phyloP scores from a whole-genome alignment of 495 filamentous ascomycete species.

The Xylaria cubensis region DNA sequence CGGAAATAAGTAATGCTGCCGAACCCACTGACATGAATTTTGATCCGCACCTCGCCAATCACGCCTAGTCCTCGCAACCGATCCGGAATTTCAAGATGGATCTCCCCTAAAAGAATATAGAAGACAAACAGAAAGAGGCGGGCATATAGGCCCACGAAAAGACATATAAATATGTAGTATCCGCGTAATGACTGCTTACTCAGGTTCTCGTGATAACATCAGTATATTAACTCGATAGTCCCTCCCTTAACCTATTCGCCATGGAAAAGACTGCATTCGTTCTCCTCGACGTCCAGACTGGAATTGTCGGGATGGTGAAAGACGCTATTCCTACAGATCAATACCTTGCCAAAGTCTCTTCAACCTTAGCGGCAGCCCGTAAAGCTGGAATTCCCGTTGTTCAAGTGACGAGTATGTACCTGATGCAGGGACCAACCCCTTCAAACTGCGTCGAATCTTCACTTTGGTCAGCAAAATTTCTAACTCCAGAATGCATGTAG shows the following conservation, averaged over 20 bases:
- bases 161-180: constrained; percentile 3
- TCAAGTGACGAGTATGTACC: constrained; percentile 34
- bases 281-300: constrained; percentile 48
- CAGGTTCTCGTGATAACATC: neutral
- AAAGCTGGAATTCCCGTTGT: constrained; percentile 37
- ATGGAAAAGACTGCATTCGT: constrained; percentile 46
- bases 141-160: neutral
- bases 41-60: constrained; percentile 18
- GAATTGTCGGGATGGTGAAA: constrained; percentile 34
- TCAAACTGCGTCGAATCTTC: neutral
- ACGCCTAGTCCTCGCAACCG: constrained; percentile 10
- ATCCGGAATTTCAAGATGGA: neutral
- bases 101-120: neutral
- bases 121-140: neutral
- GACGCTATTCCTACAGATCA: constrained; percentile 4
- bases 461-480: neutral
- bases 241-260: neutral
- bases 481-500: constrained; percentile 14
- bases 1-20: no score
- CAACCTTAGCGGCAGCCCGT: constrained; percentile 39
- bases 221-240: neutral
- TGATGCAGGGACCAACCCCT: neutral
- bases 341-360: constrained; percentile 40
- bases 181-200: neutral
- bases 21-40: no score